Percentiles rank a stretch among this genome's conserved stretches.
phyloP scores from a whole-genome alignment of 2,329 filamentous ascomycete species.

The Diaporthe sp. region DNA sequence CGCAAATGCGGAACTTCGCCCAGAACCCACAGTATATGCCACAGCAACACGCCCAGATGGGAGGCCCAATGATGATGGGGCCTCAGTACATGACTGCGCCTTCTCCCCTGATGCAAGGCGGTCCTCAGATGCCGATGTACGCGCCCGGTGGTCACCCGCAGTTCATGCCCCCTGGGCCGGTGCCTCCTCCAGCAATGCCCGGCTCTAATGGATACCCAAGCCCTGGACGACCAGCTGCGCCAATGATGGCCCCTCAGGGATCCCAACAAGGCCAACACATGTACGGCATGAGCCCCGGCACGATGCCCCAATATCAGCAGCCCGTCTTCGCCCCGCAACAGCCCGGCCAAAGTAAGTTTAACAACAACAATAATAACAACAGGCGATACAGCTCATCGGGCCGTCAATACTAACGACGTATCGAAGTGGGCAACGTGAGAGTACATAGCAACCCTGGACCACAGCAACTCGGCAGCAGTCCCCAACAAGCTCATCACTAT shows the following conservation, averaged over 20 bases:
- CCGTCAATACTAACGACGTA: slow-evolving; percentile 55
- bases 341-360: slow-evolving; percentile 79
- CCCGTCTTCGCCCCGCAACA: slow-evolving; percentile 80
- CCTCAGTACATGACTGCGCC: slow-evolving; percentile 81
- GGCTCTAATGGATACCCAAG: slow-evolving; percentile 88
- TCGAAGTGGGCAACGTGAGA: slow-evolving; percentile 71
- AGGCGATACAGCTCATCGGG: slow-evolving; percentile 44
- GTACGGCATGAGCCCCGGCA: slow-evolving; percentile 81
- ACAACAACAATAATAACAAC: slow-evolving; percentile 38
- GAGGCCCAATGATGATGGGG: slow-evolving; percentile 89
- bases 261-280: slow-evolving; percentile 90
- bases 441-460: slow-evolving; percentile 71
- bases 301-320: slow-evolving; percentile 77
- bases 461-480: slow-evolving; percentile 76
- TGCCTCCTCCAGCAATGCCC: slow-evolving; percentile 71
- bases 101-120: slow-evolving; percentile 77
- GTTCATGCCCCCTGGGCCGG: slow-evolving; percentile 73
- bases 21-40: slow-evolving; percentile 81
- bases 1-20: slow-evolving; percentile 77
- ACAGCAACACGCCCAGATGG: slow-evolving; percentile 79
- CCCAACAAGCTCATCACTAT: slow-evolving; percentile 76
- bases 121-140: slow-evolving; percentile 81
- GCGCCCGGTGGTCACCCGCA: slow-evolving; percentile 77
- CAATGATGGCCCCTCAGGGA: slow-evolving; percentile 95
- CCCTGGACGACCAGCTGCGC: slow-evolving; percentile 81